Base-by-base conservation (phyloP, 345 rosid genomes). In the Capsella bursapastoris region DNA sequence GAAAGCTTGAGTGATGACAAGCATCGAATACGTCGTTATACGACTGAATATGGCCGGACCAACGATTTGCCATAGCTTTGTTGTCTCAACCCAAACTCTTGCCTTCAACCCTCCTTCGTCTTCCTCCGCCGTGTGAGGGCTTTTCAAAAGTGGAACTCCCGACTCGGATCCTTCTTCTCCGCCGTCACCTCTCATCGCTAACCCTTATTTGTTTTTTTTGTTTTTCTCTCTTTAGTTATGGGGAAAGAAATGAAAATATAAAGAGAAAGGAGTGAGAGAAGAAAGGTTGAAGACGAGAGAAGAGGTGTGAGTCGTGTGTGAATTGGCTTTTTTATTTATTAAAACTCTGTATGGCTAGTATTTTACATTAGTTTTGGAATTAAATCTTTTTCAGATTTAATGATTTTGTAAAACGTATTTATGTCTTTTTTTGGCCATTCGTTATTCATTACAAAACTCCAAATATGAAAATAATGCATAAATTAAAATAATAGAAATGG, bases 11-110 rank as follows among this genome's bases (percentile, higher is more conserved):
- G 97, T 92, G 53, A 95, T 92, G 71, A 95, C 82, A 28, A 94
- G 64, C 93, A 84, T 91, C n/a, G 97, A 85, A 49, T 86, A 87
- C 29, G 97, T 74, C 22, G 93, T 82, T 29, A 94, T 12, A 2
- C 98, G 85, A 81, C 87, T 85, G 62, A 92, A 87, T 57, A 94
- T 89, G 11, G 97, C 86, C 0, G 97, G 98, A 11, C 97, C 98
- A 8, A 90, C 96, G 45, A 92, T 83, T 31, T 85, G 72, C 98
- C 98, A 94, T 35, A 92, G 84, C 80, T 90, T 91, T 83, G 83
- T 83, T 43, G 98, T 90, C 78, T 94, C 98, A 13, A 82, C 61
- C 89, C 86, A 83, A 14, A 90, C 78, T 71, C 83, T 84, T 12
- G 35, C 61, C 7, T 68, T 13, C n/a, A 91, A 34, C 50, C 35